Percentiles rank a stretch among this genome's conserved stretches.
Evolutionary conservation across 805 yeast genomes (phyloP).

Genomic region (Teunomyces cretensis): DNA sequence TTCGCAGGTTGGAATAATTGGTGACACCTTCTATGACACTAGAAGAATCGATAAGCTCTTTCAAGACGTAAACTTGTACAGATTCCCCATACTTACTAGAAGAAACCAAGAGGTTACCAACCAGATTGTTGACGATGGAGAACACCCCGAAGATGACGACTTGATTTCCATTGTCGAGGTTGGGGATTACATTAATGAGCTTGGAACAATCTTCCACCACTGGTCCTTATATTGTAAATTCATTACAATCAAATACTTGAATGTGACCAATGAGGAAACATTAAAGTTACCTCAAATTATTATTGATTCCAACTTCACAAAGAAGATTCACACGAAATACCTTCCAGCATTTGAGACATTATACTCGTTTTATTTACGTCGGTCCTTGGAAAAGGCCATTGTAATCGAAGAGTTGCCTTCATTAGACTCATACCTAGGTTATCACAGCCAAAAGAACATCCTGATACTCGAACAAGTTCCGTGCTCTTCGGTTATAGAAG

Average conservation of each 20-base stretch:
- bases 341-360: conserved; percentile 65
- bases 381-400: conserved; percentile 80
- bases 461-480: conserved; percentile 52
- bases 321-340: conserved; percentile 52
- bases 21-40: conserved; percentile 81
- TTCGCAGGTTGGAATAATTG: conserved; percentile 84
- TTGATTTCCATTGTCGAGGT: conserved; percentile 57
- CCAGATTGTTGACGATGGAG: conserved; percentile 11
- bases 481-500: conserved; percentile 84
- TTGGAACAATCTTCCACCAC: conserved; percentile 74
- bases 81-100: conserved; percentile 26
- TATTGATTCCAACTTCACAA: conserved; percentile 51
- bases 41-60: conserved; percentile 57
- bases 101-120: conserved; percentile 13
- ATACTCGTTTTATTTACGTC: conserved; percentile 63
- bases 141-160: conserved; percentile 31
- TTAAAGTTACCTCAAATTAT: conserved; percentile 53
- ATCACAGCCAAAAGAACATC: neutral
- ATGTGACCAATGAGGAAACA: conserved; percentile 15
- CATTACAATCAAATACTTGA: conserved; percentile 61
- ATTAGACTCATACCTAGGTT: conserved; percentile 5
- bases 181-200: conserved; percentile 67
- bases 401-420: conserved; percentile 59
- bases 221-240: conserved; percentile 83
- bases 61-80: conserved; percentile 54